A percentile compares a stretch with the other conserved stretches of the same genome.
Evolutionary conservation across 2,329 filamentous ascomycete genomes (phyloP).

Genomic region (Fusarium foetens): DNA sequence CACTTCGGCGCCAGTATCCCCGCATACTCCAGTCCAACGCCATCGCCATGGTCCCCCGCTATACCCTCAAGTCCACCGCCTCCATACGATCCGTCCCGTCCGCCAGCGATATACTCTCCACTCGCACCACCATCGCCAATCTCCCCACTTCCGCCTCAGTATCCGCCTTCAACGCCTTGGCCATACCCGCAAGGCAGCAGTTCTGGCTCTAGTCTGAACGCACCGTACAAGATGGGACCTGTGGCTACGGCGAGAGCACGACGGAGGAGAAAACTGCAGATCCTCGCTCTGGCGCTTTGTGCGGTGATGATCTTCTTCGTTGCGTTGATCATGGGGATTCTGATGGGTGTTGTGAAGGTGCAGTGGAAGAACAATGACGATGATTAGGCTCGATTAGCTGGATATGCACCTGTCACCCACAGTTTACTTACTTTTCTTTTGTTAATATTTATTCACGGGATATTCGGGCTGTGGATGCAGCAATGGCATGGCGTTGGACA

Average conservation of each 20-base stretch:
- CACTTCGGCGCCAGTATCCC: slow-evolving; percentile 20
- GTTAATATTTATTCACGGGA: background rate
- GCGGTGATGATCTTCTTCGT: slow-evolving; percentile 40
- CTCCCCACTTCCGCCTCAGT: slow-evolving; percentile 24
- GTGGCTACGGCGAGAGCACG: slow-evolving; percentile 37
- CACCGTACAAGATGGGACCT: slow-evolving; percentile 38
- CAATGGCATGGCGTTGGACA: slow-evolving; percentile 18
- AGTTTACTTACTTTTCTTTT: background rate
- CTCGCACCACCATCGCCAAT: slow-evolving; percentile 22
- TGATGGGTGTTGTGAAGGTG: slow-evolving; percentile 42
- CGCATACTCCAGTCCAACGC: slow-evolving; percentile 16
- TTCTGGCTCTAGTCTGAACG: slow-evolving; percentile 29
- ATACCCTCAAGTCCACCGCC: slow-evolving; percentile 42
- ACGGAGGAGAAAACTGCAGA: slow-evolving; percentile 34
- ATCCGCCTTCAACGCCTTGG: slow-evolving; percentile 34
- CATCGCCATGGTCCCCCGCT: slow-evolving; percentile 31
- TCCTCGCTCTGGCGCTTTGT: slow-evolving; percentile 38
- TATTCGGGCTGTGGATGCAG: background rate
- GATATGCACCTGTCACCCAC: background rate
- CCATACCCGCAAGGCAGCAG: slow-evolving; percentile 32
- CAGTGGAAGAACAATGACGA: slow-evolving; percentile 30
- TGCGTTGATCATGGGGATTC: slow-evolving; percentile 42
- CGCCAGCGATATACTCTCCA: slow-evolving; percentile 42
- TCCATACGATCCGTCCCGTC: slow-evolving; percentile 44
- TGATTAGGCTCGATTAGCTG: background rate